Percentiles rank a stretch among this genome's conserved stretches.
Conservation (phyloP, 2,329 filamentous ascomycete genomes). For the Aspergillus jensenii region DNA sequence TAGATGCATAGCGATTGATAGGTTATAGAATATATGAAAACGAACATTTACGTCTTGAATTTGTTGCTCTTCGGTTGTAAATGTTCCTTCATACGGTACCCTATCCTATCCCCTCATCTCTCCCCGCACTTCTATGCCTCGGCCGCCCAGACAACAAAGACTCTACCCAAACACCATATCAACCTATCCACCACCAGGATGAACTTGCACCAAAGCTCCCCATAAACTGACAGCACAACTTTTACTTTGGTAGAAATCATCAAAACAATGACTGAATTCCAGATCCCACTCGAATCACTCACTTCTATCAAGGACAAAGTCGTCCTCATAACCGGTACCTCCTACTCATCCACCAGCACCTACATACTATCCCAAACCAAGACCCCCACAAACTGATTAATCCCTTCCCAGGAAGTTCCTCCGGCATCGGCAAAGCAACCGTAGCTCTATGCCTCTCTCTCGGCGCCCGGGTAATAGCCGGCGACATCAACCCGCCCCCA, state of each 20-base stretch:
- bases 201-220: neutral
- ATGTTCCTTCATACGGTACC: neutral
- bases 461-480: constrained; percentile 57
- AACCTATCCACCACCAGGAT: neutral
- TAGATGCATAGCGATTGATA: constrained; percentile 26
- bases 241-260: neutral
- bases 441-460: constrained; percentile 51
- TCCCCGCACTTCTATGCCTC: constrained; percentile 5
- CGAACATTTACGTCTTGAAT: neutral
- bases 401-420: constrained; percentile 50
- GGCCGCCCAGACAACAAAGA: neutral
- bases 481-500: constrained; percentile 49
- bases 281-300: constrained; percentile 8
- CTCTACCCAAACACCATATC: neutral
- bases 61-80: neutral
- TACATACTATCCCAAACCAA: neutral
- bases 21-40: constrained; percentile 7
- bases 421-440: constrained; percentile 62
- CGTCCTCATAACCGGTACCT: constrained; percentile 53
- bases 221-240: neutral
- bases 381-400: neutral
- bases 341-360: neutral
- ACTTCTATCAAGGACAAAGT: constrained; percentile 48
- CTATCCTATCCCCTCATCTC: neutral
- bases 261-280: constrained; percentile 9